Evolutionary conservation across 2,329 filamentous ascomycete species (phyloP).

Genomic region (Fusarium mangiferae): DNA sequence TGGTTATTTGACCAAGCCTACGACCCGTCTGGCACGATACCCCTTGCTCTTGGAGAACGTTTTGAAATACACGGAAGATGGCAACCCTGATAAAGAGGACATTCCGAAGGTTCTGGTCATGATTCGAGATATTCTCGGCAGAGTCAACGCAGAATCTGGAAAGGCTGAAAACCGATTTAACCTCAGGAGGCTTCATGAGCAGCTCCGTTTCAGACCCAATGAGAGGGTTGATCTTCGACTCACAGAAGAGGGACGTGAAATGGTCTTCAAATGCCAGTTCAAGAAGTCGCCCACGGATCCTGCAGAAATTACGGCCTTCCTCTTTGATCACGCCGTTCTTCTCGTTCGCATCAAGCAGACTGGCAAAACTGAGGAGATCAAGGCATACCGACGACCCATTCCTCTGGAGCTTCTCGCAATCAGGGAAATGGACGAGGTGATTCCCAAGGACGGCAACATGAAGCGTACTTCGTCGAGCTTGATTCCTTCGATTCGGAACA

Average conservation of each 20-base stretch:
- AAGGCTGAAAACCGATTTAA: slow-evolving; percentile 99
- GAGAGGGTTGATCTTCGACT: slow-evolving; percentile 94
- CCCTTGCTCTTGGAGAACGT: slow-evolving; percentile 92
- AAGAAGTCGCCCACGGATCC: slow-evolving; percentile 92
- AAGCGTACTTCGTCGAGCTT: slow-evolving; percentile 92
- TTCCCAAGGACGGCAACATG: slow-evolving; percentile 80
- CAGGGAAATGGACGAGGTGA: slow-evolving; percentile 95
- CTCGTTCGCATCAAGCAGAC: slow-evolving; percentile 90
- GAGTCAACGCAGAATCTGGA: slow-evolving; percentile 94
- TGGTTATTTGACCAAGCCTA: slow-evolving; percentile 97
- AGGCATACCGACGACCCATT: slow-evolving; percentile 93
- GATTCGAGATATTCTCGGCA: slow-evolving; percentile 86
- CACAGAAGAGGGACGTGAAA: slow-evolving; percentile 90
- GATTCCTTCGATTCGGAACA: slow-evolving; percentile 66
- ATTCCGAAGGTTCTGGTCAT: slow-evolving; percentile 88
- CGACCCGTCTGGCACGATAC: slow-evolving; percentile 92
- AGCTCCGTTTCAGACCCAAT: slow-evolving; percentile 88
- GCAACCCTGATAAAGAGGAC: slow-evolving; percentile 88
- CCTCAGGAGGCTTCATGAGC: slow-evolving; percentile 87
- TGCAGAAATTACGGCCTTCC: slow-evolving; percentile 90
- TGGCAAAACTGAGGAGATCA: slow-evolving; percentile 93
- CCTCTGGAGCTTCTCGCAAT: slow-evolving; percentile 93
- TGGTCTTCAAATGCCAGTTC: slow-evolving; percentile 93
- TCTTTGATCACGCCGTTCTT: slow-evolving; percentile 95
- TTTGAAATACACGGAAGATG: slow-evolving; percentile 89